Evolutionary conservation across 345 rosid genomes (phyloP).

Genomic region (Citrus medica): DNA sequence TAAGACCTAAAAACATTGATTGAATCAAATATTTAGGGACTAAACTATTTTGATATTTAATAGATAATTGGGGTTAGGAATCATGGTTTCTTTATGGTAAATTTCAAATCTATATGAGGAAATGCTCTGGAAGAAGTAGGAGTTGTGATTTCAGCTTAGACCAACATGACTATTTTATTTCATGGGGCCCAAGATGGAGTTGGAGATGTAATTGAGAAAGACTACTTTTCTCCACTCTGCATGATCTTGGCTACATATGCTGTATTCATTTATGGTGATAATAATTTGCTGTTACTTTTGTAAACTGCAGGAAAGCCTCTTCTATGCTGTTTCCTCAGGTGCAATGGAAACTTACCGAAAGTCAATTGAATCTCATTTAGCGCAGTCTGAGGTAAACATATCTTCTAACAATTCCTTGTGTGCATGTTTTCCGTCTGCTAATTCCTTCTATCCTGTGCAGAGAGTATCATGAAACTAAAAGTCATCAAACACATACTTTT

Average conservation of each 20-base stretch:
- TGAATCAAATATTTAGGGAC: neutral
- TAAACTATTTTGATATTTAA: neutral
- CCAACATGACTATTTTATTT: neutral
- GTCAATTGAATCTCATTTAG: slow-evolving; percentile 74
- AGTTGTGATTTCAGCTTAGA: neutral
- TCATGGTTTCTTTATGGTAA: neutral
- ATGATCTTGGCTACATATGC: neutral
- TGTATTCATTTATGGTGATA: slow-evolving; percentile 8
- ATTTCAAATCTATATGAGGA: neutral
- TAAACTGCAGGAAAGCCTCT: slow-evolving; percentile 81
- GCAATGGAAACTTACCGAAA: slow-evolving; percentile 76
- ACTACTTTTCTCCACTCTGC: neutral
- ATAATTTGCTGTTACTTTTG: slow-evolving; percentile 9
- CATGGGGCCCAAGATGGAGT: neutral
- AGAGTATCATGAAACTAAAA: neutral
- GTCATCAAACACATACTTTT: neutral
- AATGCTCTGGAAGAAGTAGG: neutral
- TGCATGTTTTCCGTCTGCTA: slow-evolving; percentile 2
- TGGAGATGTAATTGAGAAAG: neutral
- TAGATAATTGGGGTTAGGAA: neutral
- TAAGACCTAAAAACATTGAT: neutral
- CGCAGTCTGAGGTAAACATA: slow-evolving; percentile 47
- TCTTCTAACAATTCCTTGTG: neutral
- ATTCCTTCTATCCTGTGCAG: neutral
- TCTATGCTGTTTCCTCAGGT: slow-evolving; percentile 81